Percentiles rank a stretch among this genome's conserved stretches.
Evolutionary conservation across 495 filamentous ascomycete species (phyloP).

Genomic region (Lasiosphaeria hispida): DNA sequence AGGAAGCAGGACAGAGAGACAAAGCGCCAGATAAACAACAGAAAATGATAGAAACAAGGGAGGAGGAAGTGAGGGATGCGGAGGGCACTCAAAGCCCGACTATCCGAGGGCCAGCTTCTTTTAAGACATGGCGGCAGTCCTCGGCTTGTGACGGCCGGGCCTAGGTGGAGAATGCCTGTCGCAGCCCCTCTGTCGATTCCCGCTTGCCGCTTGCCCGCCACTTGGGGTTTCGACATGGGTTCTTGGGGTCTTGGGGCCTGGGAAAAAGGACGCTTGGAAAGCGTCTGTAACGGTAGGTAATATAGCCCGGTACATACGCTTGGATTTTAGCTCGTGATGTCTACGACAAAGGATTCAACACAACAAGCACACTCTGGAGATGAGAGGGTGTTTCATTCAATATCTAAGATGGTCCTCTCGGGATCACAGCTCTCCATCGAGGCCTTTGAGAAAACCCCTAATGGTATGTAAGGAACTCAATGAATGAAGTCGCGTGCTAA

Average conservation of each 20-base stretch:
- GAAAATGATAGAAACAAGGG: background rate
- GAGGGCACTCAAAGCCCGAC: conserved; percentile 3
- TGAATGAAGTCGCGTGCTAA: too few relatives aligned
- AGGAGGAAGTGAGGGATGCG: background rate
- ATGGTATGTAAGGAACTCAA: too few relatives aligned
- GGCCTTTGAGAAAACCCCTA: too few relatives aligned
- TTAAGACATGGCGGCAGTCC: conserved; percentile 24
- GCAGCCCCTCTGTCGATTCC: background rate
- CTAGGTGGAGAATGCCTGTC: conserved; percentile 14
- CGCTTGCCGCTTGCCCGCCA: conserved; percentile 6
- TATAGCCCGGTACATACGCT: too few relatives aligned
- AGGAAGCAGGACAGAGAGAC: background rate
- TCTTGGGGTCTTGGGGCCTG: background rate
- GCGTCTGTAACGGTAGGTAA: too few relatives aligned
- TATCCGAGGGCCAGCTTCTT: conserved; percentile 14
- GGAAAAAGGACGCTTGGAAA: too few relatives aligned
- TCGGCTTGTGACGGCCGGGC: conserved; percentile 44
- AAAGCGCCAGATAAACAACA: background rate
- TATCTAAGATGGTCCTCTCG: background rate
- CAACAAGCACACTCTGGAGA: too few relatives aligned
- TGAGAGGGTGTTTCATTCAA: too few relatives aligned
- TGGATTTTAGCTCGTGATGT: too few relatives aligned
- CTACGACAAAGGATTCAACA: too few relatives aligned
- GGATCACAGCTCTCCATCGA: background rate
- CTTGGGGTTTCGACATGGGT: conserved; percentile 12